Conservation (phyloP, 1,284 basidiomycete species). For the Trichosporon ovoides region DNA sequence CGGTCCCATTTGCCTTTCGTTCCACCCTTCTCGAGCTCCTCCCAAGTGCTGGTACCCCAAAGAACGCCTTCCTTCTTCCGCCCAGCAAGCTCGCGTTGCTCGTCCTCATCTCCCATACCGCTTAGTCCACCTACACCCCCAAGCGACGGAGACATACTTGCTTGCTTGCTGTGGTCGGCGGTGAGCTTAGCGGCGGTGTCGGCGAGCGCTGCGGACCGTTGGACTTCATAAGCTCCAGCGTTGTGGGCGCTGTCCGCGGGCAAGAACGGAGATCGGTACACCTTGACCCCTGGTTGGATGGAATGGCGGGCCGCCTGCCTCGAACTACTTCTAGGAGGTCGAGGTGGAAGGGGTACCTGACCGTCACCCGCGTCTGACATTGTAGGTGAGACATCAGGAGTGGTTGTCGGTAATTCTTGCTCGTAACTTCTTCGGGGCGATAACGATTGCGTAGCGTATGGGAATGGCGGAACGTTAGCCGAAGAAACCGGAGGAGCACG, state of each 20-base stretch:
- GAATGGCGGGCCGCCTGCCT: slow-evolving; percentile 19
- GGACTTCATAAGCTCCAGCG: not conserved
- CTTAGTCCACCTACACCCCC: slow-evolving; percentile 37
- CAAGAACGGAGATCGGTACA: slow-evolving; percentile 30
- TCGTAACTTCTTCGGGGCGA: not conserved
- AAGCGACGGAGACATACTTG: slow-evolving; percentile 14
- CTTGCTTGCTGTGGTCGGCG: not conserved
- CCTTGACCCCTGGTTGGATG: slow-evolving; percentile 19
- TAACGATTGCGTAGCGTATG: not conserved
- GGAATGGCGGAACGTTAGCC: slow-evolving; percentile 1
- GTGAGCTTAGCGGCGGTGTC: slow-evolving; percentile 21
- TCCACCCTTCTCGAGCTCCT: slow-evolving; percentile 37
- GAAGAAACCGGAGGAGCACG: slow-evolving; percentile 19
- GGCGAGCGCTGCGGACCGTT: slow-evolving; percentile 8
- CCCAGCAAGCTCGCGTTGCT: slow-evolving; percentile 39
- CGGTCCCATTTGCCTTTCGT: slow-evolving; percentile 46
- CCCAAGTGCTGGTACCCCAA: slow-evolving; percentile 47
- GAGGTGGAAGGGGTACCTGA: not conserved
- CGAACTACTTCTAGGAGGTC: slow-evolving; percentile 1
- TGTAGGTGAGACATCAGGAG: not conserved
- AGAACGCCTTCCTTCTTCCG: slow-evolving; percentile 47
- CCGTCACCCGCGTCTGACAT: not conserved
- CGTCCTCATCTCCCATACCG: slow-evolving; percentile 41
- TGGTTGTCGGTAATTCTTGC: not conserved
- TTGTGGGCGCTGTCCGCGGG: slow-evolving; percentile 10